Evolutionary conservation across 768 basidiomycete genomes (phyloP).

Genomic region (Pulveroboletus sp.): DNA sequence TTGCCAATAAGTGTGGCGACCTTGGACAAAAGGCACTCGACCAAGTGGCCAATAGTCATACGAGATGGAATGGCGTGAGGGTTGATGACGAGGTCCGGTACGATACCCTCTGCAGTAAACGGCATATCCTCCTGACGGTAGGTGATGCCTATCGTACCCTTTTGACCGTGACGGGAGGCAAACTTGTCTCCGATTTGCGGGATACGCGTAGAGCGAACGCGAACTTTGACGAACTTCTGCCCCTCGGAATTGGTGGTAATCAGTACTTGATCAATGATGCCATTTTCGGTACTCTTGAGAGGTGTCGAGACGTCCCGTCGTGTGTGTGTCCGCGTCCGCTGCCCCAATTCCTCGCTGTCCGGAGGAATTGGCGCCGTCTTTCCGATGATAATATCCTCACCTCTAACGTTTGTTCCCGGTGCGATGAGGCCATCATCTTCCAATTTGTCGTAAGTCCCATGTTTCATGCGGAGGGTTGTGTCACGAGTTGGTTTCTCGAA

Average conservation of each 20-base stretch:
- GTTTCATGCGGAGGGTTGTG: conserved; percentile 93
- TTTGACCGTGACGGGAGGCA: conserved; percentile 98
- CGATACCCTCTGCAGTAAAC: conserved; percentile 94
- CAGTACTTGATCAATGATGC: conserved; percentile 95
- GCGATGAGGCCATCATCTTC: conserved; percentile 96
- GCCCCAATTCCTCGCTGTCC: conserved; percentile 95
- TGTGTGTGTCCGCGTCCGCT: conserved; percentile 88
- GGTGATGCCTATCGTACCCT: conserved; percentile 99
- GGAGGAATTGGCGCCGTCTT: conserved; percentile 97
- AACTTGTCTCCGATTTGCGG: conserved; percentile 99
- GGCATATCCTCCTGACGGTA: conserved; percentile 99
- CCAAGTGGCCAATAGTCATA: conserved; percentile 99
- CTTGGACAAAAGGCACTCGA: conserved; percentile 95
- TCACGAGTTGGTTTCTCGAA: conserved; percentile 96
- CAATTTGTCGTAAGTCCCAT: conserved; percentile 97
- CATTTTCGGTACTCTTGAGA: conserved; percentile 95
- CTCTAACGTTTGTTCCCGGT: conserved; percentile 89
- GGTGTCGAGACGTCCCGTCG: conserved; percentile 96
- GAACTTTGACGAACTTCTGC: conserved; percentile 97
- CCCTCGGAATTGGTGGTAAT: conserved; percentile 96
- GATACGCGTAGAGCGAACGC: conserved; percentile 91
- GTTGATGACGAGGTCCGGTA: conserved; percentile 97
- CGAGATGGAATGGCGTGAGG: conserved; percentile 99
- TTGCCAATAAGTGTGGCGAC: conserved; percentile 94
- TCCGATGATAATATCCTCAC: conserved; percentile 98